Conservation (phyloP, 2,329 filamentous ascomycete genomes). For the Colletotrichum sp. region DNA sequence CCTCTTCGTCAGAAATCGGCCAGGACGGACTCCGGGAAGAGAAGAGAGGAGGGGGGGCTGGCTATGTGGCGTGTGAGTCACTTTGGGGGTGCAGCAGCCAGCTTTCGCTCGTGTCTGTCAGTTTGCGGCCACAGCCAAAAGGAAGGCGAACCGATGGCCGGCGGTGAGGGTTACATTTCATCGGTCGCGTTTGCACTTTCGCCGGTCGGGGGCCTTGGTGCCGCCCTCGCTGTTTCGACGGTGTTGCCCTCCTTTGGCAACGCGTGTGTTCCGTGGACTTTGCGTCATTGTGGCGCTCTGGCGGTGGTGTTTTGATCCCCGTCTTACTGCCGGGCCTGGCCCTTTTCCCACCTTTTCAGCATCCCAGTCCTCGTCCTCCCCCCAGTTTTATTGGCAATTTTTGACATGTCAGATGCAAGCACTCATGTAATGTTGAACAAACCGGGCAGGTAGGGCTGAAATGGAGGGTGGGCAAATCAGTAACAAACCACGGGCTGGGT, state of each 20-base stretch:
- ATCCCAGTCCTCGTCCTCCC: background rate
- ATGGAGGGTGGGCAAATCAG: background rate
- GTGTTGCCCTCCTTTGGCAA: background rate
- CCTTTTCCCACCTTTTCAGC: background rate
- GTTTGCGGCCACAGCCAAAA: background rate
- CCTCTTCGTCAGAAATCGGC: background rate
- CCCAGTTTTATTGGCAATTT: background rate
- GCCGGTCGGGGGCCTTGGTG: background rate
- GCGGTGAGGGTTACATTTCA: background rate
- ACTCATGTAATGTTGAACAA: background rate
- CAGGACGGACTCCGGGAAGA: background rate
- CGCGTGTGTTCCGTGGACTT: background rate
- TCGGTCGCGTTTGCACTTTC: background rate
- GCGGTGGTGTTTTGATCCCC: background rate
- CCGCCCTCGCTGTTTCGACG: background rate
- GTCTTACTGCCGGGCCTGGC: background rate
- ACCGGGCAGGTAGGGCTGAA: background rate
- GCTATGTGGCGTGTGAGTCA: background rate
- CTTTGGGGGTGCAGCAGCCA: background rate
- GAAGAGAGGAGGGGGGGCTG: background rate
- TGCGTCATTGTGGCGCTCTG: constrained; percentile 13
- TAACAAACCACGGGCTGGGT: background rate
- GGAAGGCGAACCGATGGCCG: background rate
- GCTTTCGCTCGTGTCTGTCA: background rate
- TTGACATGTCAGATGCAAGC: background rate